Evolutionary conservation across 352 stramenopile genomes (phyloP), one percentile per base, ranked within the genome.

Genomic region (Phytophthora meadii): DNA sequence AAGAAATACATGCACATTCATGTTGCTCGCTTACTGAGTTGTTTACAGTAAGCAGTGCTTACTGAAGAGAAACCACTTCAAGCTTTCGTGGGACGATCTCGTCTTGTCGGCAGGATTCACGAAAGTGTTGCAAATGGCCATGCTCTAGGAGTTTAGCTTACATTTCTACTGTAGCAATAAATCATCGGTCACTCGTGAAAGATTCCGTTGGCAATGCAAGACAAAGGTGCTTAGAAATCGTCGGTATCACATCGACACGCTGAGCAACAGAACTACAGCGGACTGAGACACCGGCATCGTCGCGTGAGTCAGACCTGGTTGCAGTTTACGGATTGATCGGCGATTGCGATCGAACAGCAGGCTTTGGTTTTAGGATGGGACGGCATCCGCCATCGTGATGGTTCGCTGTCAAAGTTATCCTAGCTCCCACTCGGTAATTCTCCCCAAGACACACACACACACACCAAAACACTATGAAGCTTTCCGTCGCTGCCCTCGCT

Each of bases 351-450:
- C 40, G 11, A 54, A 17, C 48, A n/a, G 39, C 4, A 37, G 8
- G 52, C 41, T 49, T 36, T 12, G 22, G 8, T 25, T 41, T 61
- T 11, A 45, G 50, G 59, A 67, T 67, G 59, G 59, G 59, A 54
- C 37, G 47, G 30, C 30, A 10, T 36, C 30, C 30, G 30, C 2
- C 6, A 36, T 36, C 30, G 12, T 36, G 30, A 14, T 36, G 30
- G 30, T 14, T 36, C 30, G 8, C 30, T 36, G 30, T 14, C 14
- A 22, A 42, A 22, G 37, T 42, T 42, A 22, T 42, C 37, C 36
- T 36, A 37, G 32, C 14, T 15, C 41, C 17, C 61, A 70, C 48
- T 70, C 54, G 14, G 32, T 55, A 65, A 59, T 55, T 65, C 53
- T 11, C 45, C 54, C 53, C 45, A 53, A 56, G 30, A 42, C 41